Evolutionary conservation across 129 eudicot species (phyloP).

Genomic region (Sambucus nigra): DNA sequence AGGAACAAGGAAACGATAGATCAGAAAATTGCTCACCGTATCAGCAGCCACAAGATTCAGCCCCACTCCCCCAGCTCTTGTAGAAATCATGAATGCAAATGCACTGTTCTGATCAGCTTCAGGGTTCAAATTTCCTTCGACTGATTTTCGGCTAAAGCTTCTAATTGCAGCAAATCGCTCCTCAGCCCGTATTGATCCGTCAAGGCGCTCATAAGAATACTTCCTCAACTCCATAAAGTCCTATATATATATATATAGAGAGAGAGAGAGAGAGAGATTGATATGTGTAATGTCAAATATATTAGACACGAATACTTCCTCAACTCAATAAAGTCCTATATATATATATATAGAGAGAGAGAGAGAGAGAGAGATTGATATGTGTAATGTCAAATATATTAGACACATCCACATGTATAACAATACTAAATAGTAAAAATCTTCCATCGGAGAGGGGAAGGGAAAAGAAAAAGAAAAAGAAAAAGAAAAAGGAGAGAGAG

Average conservation of each 20-base stretch:
- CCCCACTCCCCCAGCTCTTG: conserved; percentile 99
- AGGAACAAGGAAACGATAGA: not conserved
- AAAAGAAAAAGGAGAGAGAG: not conserved
- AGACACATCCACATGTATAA: conserved; percentile 4
- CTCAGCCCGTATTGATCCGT: conserved; percentile 94
- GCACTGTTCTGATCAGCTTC: conserved; percentile 40
- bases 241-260: not conserved
- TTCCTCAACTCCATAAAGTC: conserved; percentile 54
- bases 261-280: no score
- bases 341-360: not conserved
- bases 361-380: no score
- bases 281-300: not conserved
- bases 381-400: not conserved
- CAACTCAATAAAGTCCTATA: conserved; percentile 37
- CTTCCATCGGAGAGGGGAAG: not conserved
- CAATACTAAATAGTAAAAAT: conserved; percentile 1
- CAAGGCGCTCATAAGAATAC: conserved; percentile 91
- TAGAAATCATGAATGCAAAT: conserved; percentile 85
- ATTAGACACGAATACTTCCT: conserved; percentile 44
- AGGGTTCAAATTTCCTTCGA: conserved; percentile 21
- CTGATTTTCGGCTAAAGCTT: conserved; percentile 53
- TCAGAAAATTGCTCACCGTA: conserved; percentile 39
- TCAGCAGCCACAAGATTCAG: conserved; percentile 98
- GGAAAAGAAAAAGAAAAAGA: not conserved
- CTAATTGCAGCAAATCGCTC: conserved; percentile 98